phyloP scores from a whole-genome alignment of 2,329 filamentous ascomycete species.

The Scedosporium dehoogii region DNA sequence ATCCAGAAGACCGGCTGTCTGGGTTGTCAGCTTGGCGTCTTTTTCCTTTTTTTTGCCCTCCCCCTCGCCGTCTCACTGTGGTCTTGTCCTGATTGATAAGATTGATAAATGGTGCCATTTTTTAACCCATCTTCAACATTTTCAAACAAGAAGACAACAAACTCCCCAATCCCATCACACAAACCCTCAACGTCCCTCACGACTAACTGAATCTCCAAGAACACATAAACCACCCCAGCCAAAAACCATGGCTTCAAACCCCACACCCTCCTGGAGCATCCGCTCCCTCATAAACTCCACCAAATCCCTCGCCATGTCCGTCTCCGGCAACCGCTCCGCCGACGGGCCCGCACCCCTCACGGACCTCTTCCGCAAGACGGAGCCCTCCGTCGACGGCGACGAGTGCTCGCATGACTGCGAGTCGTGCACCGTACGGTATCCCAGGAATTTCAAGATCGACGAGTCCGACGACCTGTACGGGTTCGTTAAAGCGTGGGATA shows the following conservation, averaged over 20 bases:
- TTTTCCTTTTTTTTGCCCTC: background rate
- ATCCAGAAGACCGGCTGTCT: background rate
- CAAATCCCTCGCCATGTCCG: background rate
- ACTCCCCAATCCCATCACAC: too few relatives aligned
- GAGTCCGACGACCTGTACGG: slow-evolving; percentile 74
- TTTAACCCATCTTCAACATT: background rate
- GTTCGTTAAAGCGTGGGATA: slow-evolving; percentile 75
- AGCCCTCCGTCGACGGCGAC: slow-evolving; percentile 71
- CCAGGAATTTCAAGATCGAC: slow-evolving; percentile 62
- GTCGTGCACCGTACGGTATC: slow-evolving; percentile 69
- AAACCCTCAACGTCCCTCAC: too few relatives aligned
- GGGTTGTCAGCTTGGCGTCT: background rate
- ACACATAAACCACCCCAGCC: too few relatives aligned
- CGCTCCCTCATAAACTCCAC: slow-evolving; percentile 23
- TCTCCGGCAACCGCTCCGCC: slow-evolving; percentile 3
- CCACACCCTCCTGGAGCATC: slow-evolving; percentile 16
- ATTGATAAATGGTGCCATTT: background rate
- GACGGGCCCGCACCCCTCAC: slow-evolving; percentile 19
- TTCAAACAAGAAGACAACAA: background rate
- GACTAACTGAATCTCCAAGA: too few relatives aligned
- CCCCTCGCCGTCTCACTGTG: too few relatives aligned
- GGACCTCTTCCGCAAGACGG: slow-evolving; percentile 63
- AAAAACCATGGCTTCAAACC: background rate
- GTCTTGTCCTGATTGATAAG: slow-evolving; percentile 7
- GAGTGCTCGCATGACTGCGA: slow-evolving; percentile 84